Evolutionary conservation across 202 grass and related monocot species (phyloP).

Genomic region (Alloteropsis angusta): DNA sequence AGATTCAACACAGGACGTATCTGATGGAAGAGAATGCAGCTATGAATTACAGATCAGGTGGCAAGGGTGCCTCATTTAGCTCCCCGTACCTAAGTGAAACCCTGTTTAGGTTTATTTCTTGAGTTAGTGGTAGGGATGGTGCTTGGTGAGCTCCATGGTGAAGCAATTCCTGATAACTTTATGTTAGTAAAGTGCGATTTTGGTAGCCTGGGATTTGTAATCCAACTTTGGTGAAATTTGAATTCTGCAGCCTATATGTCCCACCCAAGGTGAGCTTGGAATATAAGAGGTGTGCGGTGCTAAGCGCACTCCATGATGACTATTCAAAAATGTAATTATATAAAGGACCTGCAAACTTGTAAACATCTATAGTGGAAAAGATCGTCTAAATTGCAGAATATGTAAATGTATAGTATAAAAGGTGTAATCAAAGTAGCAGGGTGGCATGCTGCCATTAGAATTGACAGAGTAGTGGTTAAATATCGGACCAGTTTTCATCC

Average conservation of each 20-base stretch:
- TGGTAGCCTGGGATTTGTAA: background rate
- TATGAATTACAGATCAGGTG: background rate
- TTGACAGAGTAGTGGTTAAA: background rate
- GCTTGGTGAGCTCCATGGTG: background rate
- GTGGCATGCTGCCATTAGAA: background rate
- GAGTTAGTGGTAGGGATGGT: background rate
- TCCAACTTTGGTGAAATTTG: background rate
- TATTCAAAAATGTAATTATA: background rate
- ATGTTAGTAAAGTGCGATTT: background rate
- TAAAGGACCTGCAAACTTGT: background rate
- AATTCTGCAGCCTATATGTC: background rate
- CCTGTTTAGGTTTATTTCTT: background rate
- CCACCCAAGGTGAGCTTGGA: background rate
- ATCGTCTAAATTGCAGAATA: background rate
- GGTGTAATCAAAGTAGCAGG: conserved; percentile 14
- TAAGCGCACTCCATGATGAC: background rate
- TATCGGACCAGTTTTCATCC: background rate
- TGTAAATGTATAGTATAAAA: background rate
- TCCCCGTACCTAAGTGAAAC: background rate
- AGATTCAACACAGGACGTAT: background rate
- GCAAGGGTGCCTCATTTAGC: background rate
- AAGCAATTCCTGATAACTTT: background rate
- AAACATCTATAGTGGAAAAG: background rate
- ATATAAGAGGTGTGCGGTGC: background rate
- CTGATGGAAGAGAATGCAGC: background rate